Evolutionary conservation across 441 rosid species (phyloP).

Genomic region (Gossypium trilobum): DNA sequence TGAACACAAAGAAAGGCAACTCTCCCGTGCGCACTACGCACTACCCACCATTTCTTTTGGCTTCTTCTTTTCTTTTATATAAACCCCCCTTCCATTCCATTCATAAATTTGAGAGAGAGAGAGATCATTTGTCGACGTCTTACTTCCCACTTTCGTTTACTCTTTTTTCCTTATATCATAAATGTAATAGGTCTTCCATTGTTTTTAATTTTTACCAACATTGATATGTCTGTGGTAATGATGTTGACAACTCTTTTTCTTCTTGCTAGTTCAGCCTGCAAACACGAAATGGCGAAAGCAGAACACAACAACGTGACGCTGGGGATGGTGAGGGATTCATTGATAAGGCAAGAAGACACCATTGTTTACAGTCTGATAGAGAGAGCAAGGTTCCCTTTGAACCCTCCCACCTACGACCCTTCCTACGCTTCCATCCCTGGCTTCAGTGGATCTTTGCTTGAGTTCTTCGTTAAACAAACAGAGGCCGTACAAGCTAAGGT

Average conservation of each 20-base stretch:
- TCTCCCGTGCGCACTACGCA: background rate
- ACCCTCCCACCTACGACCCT: constrained; percentile 32
- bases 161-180: too few relatives aligned
- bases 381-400: constrained; percentile 57
- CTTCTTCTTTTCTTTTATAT: background rate
- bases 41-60: background rate
- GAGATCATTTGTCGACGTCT: background rate
- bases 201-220: background rate
- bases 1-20: too few relatives aligned
- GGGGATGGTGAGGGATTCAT: constrained; percentile 45
- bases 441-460: constrained; percentile 36
- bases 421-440: constrained; percentile 31
- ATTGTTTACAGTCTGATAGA: constrained; percentile 64
- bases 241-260: background rate
- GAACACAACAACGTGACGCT: constrained; percentile 30
- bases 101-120: background rate
- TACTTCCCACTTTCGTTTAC: background rate
- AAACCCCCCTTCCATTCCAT: background rate
- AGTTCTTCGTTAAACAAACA: constrained; percentile 41
- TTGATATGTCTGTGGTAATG: background rate
- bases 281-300: constrained; percentile 28
- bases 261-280: constrained; percentile 1
- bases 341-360: constrained; percentile 73
- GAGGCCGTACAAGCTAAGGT: constrained; percentile 67
- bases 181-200: too few relatives aligned